Evolutionary conservation across 495 filamentous ascomycete genomes (phyloP), one percentile per base, ranked within the genome.

Genomic region (Astrocystis sublimbata): DNA sequence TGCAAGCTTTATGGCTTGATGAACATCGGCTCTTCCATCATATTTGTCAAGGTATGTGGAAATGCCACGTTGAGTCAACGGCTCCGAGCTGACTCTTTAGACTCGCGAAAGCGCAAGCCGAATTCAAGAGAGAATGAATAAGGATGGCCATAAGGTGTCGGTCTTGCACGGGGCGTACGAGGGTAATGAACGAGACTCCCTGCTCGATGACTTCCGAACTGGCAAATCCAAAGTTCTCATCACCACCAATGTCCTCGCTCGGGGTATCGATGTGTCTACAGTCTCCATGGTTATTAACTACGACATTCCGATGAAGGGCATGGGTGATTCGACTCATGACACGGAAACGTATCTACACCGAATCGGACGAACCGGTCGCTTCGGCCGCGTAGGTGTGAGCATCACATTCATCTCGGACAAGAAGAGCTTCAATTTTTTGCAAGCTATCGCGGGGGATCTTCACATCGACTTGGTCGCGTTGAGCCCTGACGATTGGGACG

Each of bases 211-310:
- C 12, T 99, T 98, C 87, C 89, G 94, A 61, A 81, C 72, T 21
- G 92, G 93, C 51, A 79, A 85, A 26, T 89, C 91, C 54, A 99
- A 98, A 80, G 94, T 99, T n/a, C 87, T 99, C 60, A 97, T 98
- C 70, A 93, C 96, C 0, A 99, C 96, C 66, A 98, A 99, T 71
- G 93, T 99, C 38, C 85, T 99, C 51, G 90, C 96, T 6, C 91
- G 96, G 69, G 96, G 96, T 67, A 97, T 99, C 63, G 96, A 99
- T 76, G 92, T 99, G 10, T 91, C 92, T 31, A 92, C 92, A 19
- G 96, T 98, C 3, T 96, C 92, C 17, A 90, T 99, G 83, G 96
- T 99, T 35, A 88, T 99, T 76, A 99, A 99, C 79, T 99, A 98
- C 75, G 88, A 88, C 68, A 86, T 88, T 61, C 86, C 86, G 1